phyloP scores from a whole-genome alignment of 805 yeast genomes.

The Pichia occidentalis region DNA sequence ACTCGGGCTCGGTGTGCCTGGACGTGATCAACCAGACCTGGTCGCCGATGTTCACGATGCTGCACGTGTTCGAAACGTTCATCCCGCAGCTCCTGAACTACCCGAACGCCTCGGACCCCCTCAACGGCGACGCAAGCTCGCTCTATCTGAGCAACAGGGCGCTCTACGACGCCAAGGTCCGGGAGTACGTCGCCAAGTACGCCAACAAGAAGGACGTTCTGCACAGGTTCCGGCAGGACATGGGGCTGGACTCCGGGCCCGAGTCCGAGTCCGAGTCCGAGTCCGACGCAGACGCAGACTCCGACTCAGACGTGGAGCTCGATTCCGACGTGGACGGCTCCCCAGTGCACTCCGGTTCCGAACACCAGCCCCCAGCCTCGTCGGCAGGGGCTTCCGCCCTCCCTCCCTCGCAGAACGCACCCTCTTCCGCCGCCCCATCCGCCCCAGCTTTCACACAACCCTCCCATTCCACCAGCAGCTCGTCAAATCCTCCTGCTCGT shows the following conservation, averaged over 20 bases:
- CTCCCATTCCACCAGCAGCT: no score
- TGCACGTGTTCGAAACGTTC: slow-evolving; percentile 87
- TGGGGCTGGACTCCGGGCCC: slow-evolving; percentile 14
- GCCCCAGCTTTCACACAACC: no score
- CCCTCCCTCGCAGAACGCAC: no score
- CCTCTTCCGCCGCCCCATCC: no score
- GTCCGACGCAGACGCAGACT: slow-evolving; percentile 19
- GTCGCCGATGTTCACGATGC: slow-evolving; percentile 95
- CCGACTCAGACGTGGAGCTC: slow-evolving; percentile 17
- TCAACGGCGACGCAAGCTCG: slow-evolving; percentile 84
- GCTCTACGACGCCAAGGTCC: slow-evolving; percentile 62
- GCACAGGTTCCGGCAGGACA: slow-evolving; percentile 21
- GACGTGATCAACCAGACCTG: slow-evolving; percentile 97
- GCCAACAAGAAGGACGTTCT: slow-evolving; percentile 39
- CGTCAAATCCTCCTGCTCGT: no score
- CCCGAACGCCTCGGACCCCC: slow-evolving; percentile 92
- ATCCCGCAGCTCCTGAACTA: slow-evolving; percentile 86
- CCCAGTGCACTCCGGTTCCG: not conserved
- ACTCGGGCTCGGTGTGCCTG: slow-evolving; percentile 85
- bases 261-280: slow-evolving; percentile 22
- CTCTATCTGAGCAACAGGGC: slow-evolving; percentile 63
- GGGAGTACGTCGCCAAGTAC: slow-evolving; percentile 64
- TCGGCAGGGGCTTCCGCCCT: no score
- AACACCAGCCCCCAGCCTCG: no score
- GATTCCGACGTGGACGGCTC: not conserved